These are phyloP conservation scores for Linnemannia zychae DNA, from an alignment of 192 early-diverging fungal genomes.

Conservation along the genomic window DNA sequence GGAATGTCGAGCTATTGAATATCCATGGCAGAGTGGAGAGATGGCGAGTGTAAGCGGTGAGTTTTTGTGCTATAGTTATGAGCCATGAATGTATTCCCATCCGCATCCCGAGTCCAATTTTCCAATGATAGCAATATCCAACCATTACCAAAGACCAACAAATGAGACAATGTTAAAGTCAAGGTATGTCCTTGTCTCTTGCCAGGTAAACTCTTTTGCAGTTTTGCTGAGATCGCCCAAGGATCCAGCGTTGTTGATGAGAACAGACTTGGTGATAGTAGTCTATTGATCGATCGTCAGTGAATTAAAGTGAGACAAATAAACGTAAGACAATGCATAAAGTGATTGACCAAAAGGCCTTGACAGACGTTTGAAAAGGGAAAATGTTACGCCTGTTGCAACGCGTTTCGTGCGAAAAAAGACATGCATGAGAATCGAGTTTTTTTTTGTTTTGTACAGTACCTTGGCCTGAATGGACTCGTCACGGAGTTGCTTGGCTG, in stretches of 20 bases:
- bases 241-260: conserved; percentile 87
- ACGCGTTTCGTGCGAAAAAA: too few relatives aligned
- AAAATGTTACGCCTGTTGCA: too few relatives aligned
- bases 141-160: conserved; percentile 62
- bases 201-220: conserved; percentile 62
- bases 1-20: conserved; percentile 53
- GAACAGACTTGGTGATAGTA: conserved; percentile 45
- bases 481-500: conserved; percentile 11
- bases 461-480: conserved; percentile 33
- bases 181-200: conserved; percentile 64
- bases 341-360: not conserved
- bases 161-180: conserved; percentile 73
- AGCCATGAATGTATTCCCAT: not conserved
- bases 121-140: not conserved
- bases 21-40: too few relatives aligned
- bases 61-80: too few relatives aligned
- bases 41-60: too few relatives aligned
- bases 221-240: conserved; percentile 75
- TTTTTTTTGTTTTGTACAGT: not conserved
- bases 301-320: not conserved
- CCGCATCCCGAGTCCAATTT: not conserved
- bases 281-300: not conserved
- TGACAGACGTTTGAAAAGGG: too few relatives aligned
- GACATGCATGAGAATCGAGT: too few relatives aligned
- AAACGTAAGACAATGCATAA: not conserved